Base-by-base conservation (phyloP, 768 basidiomycete species). In the Leccinellum rugosiceps region DNA sequence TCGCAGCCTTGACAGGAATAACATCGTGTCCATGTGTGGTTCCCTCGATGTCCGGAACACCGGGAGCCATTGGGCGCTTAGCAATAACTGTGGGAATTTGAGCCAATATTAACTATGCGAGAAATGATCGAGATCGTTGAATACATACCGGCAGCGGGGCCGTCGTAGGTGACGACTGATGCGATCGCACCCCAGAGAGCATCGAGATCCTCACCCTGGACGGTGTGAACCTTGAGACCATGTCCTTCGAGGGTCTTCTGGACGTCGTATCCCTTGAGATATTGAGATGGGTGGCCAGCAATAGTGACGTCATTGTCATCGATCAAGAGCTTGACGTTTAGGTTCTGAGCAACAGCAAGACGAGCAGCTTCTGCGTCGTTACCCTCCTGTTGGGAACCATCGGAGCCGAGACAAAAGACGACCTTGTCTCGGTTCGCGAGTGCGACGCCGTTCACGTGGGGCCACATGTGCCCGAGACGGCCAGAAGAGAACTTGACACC, bases 241-340 rank as follows among this genome's bases (percentile, higher is more conserved):
- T 94, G 92, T 5, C 92, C 92, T 56, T 81, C 77, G 15, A 94
- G 81, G 0, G 91, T 93, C 76, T 85, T 83, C 23, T 73, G 66
- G 32, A 93, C 66, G 52, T 85, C 79, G 74, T 84, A 94, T 23
- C 92, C 92, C 68, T 85, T 85, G 64, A 93, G 82, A 68, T 94
- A 94, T 50, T 92, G 73, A 14, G 90, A 92, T 4, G 92, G 92
- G 66, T 94, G 91, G 0, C 92, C 92, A n/a, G 92, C 85, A 58
- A 94, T 94, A 8, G 92, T 94, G 62, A 94, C 92, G 68, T 94
- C 87, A 74, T 94, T 94, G 74, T 93, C 90, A 63, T 94, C 92
- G 61, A 94, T 86, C 70, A 94, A 72, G 55, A 94, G 77, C 74
- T 94, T 94, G 72, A 94, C 82, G 69, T 93, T 92, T 63, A 94